A percentile compares a stretch with the other conserved stretches of the same genome.
phyloP scores from a whole-genome alignment of 2,329 filamentous ascomycete species.

The Hypoxylon sp. region DNA sequence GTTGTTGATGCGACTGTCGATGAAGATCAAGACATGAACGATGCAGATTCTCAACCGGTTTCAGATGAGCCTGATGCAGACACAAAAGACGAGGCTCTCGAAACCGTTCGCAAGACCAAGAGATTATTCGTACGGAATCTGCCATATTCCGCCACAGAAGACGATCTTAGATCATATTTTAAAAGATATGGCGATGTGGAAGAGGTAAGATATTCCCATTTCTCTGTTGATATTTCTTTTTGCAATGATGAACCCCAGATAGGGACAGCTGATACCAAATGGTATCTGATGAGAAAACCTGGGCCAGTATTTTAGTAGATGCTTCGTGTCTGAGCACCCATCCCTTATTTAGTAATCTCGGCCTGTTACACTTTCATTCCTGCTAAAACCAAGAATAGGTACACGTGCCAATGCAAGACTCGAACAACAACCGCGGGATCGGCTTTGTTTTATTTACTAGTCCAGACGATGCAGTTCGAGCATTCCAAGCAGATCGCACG shows the following conservation, averaged over 20 bases:
- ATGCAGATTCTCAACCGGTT: slow-evolving; percentile 36
- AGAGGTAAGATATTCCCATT: slow-evolving; percentile 78
- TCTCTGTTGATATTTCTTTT: slow-evolving; percentile 46
- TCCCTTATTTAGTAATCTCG: slow-evolving; percentile 52
- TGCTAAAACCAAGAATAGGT: slow-evolving; percentile 74
- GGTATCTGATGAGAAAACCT: slow-evolving; percentile 91
- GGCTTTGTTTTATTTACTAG: slow-evolving; percentile 86
- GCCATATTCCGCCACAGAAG: slow-evolving; percentile 82
- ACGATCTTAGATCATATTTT: slow-evolving; percentile 82
- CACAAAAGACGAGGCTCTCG: slow-evolving; percentile 62
- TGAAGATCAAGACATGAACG: slow-evolving; percentile 39
- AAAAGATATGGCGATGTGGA: slow-evolving; percentile 80
- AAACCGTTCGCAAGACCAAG: slow-evolving; percentile 78
- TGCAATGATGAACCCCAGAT: slow-evolving; percentile 97
- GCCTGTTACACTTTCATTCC: slow-evolving; percentile 47
- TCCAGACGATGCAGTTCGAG: slow-evolving; percentile 79
- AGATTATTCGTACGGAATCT: slow-evolving; percentile 92
- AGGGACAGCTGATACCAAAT: slow-evolving; percentile 98
- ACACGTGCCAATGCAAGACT: slow-evolving; percentile 83
- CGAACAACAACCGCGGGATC: slow-evolving; percentile 87
- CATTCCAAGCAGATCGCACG: slow-evolving; percentile 86
- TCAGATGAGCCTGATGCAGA: slow-evolving; percentile 49
- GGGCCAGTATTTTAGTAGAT: slow-evolving; percentile 99
- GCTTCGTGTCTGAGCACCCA: slow-evolving; percentile 86
- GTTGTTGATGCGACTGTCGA: slow-evolving; percentile 37